Percentiles rank a stretch among this genome's conserved stretches.
phyloP scores from a whole-genome alignment of 2,329 filamentous ascomycete genomes.

The Aureobasidium pullulans region DNA sequence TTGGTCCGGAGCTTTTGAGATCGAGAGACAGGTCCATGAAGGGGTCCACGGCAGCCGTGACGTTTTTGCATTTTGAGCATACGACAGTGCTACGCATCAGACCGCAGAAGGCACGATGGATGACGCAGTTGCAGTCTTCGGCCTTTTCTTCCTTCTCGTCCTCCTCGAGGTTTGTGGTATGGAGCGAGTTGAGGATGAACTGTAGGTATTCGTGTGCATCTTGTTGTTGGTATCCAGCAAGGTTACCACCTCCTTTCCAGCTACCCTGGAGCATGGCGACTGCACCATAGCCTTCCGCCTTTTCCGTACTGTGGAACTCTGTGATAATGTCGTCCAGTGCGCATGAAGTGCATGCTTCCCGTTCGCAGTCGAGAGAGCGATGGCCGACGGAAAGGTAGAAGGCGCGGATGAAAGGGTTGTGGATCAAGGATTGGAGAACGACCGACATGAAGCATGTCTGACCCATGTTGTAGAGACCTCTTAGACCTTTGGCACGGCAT shows the following conservation, averaged over 20 bases:
- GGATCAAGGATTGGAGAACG: conserved; percentile 84
- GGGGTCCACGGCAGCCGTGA: conserved; percentile 75
- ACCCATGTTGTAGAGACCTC: conserved; percentile 95
- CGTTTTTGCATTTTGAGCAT: conserved; percentile 77
- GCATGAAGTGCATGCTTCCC: conserved; percentile 51
- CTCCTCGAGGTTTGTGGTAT: conserved; percentile 59
- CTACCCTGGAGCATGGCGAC: conserved; percentile 83
- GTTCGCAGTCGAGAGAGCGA: conserved; percentile 63
- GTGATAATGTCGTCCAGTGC: conserved; percentile 56
- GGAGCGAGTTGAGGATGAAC: conserved; percentile 85
- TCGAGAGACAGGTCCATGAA: conserved; percentile 88
- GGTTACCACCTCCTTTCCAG: conserved; percentile 66
- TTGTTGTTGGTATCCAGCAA: conserved; percentile 86
- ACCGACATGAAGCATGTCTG: conserved; percentile 98
- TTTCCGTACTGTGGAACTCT: conserved; percentile 61
- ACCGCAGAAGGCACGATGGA: conserved; percentile 91
- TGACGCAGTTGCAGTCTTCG: conserved; percentile 69
- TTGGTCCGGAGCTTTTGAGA: conserved; percentile 55
- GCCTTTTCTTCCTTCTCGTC: conserved; percentile 23
- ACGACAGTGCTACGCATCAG: conserved; percentile 86
- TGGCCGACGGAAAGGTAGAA: conserved; percentile 92
- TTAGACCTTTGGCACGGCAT: conserved; percentile 78
- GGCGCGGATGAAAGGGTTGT: conserved; percentile 85
- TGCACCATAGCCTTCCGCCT: conserved; percentile 82
- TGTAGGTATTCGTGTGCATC: conserved; percentile 97